Evolutionary conservation across 768 basidiomycete genomes (phyloP).

Genomic region (Pleurotus citrinopileatus): DNA sequence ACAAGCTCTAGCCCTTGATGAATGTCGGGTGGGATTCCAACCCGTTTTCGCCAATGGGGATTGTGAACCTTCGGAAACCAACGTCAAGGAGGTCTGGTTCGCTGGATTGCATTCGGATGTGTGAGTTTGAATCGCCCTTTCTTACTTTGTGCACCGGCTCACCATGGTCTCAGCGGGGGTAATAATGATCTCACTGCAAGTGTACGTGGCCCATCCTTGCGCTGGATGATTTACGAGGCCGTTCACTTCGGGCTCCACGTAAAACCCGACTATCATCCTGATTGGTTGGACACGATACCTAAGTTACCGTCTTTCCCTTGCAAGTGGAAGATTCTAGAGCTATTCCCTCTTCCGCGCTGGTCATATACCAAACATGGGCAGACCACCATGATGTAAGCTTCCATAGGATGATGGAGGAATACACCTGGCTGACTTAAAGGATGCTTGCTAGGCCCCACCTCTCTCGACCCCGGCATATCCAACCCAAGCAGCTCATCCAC

Average conservation of each 20-base stretch:
- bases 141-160: not conserved
- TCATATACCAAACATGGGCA: not conserved
- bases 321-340: not conserved
- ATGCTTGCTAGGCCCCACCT: not conserved
- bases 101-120: constrained; percentile 28
- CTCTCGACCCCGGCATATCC: not conserved
- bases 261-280: not conserved
- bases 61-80: not conserved
- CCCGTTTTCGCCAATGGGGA: constrained; percentile 33
- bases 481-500: constrained; percentile 10
- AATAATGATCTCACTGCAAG: not conserved
- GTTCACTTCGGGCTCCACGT: constrained; percentile 13
- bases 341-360: not conserved
- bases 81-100: constrained; percentile 31
- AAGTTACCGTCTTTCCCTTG: not conserved
- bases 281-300: constrained; percentile 5
- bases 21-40: constrained; percentile 43
- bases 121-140: too few relatives aligned
- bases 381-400: not conserved
- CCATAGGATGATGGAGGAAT: not conserved
- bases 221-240: constrained; percentile 18
- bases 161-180: too few relatives aligned
- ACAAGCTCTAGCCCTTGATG: constrained; percentile 46
- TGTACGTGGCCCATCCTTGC: not conserved
- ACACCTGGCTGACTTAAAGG: not conserved